phyloP scores from a whole-genome alignment of 2,329 filamentous ascomycete genomes.

The Paraconiothyrium brasiliense region DNA sequence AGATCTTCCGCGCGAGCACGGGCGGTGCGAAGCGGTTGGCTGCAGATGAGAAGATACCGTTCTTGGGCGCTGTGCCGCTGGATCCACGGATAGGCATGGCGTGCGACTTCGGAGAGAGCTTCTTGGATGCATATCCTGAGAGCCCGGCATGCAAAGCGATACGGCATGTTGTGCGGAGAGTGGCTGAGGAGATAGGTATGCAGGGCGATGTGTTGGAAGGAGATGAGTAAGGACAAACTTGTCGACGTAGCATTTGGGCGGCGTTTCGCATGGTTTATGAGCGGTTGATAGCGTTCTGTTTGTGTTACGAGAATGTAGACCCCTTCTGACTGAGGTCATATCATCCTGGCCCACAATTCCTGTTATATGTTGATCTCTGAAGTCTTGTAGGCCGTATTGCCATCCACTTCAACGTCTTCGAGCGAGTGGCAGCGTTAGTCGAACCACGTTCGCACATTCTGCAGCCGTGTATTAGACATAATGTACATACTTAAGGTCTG shows the following conservation, averaged over 20 bases:
- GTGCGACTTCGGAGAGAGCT: slow-evolving; percentile 97
- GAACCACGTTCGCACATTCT: no score
- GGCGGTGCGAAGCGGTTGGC: slow-evolving; percentile 85
- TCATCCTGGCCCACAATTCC: no score
- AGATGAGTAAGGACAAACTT: slow-evolving; percentile 16
- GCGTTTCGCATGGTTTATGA: slow-evolving; percentile 10
- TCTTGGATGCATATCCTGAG: slow-evolving; percentile 91
- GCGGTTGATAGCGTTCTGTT: not conserved
- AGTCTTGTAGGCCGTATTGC: not conserved
- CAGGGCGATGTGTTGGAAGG: slow-evolving; percentile 38
- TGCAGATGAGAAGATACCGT: slow-evolving; percentile 86
- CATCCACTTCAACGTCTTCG: no score
- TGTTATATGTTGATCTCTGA: not conserved
- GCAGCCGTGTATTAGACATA: no score
- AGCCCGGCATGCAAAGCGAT: slow-evolving; percentile 89
- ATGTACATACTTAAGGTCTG: no score
- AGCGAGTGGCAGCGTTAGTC: no score
- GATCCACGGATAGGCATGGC: slow-evolving; percentile 96
- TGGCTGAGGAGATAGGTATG: slow-evolving; percentile 62
- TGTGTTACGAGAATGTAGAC: not conserved
- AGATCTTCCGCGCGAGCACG: slow-evolving; percentile 92
- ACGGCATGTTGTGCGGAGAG: slow-evolving; percentile 77
- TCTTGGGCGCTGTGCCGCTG: slow-evolving; percentile 87
- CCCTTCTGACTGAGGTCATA: not conserved
- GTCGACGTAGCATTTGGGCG: slow-evolving; percentile 12